phyloP scores from a whole-genome alignment of 768 basidiomycete species.

The Pulveroboletus frians region DNA sequence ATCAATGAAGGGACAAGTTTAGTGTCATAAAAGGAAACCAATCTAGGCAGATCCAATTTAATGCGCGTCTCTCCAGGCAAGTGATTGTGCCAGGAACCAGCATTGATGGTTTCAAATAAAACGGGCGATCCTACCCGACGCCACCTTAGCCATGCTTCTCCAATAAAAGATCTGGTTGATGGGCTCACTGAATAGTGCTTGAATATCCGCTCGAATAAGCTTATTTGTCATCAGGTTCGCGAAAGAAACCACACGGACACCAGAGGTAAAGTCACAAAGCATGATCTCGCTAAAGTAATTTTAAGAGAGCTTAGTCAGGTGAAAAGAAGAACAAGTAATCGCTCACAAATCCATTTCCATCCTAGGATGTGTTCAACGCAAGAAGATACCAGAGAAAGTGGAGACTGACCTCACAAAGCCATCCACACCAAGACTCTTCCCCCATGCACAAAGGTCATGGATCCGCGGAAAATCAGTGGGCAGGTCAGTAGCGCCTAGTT shows the following conservation, averaged over 20 bases:
- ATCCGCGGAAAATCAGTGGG: conserved; percentile 35
- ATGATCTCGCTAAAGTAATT: conserved; percentile 24
- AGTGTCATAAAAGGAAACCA: conserved; percentile 37
- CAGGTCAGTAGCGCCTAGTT: conserved; percentile 27
- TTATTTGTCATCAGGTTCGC: conserved; percentile 3
- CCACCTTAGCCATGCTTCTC: background rate
- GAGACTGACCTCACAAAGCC: conserved; percentile 40
- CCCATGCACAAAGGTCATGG: conserved; percentile 40
- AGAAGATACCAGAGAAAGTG: background rate
- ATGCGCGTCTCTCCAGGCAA: conserved; percentile 35
- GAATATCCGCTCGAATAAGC: too few relatives aligned
- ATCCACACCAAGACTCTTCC: conserved; percentile 36
- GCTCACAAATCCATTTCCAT: conserved; percentile 32
- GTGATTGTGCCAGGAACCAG: conserved; percentile 32
- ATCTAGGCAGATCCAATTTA: conserved; percentile 29
- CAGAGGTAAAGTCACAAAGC: conserved; percentile 13
- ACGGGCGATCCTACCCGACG: background rate
- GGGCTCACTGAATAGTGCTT: background rate
- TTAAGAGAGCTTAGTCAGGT: background rate
- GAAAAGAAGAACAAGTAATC: background rate
- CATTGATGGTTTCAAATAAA: conserved; percentile 5
- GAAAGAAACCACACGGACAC: conserved; percentile 23
- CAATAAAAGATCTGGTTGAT: background rate
- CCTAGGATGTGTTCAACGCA: conserved; percentile 11
- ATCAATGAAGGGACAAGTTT: conserved; percentile 30